Percentiles rank a stretch among this genome's conserved stretches.
phyloP scores from a whole-genome alignment of 768 basidiomycete genomes.

The Collybiopsis confluens region DNA sequence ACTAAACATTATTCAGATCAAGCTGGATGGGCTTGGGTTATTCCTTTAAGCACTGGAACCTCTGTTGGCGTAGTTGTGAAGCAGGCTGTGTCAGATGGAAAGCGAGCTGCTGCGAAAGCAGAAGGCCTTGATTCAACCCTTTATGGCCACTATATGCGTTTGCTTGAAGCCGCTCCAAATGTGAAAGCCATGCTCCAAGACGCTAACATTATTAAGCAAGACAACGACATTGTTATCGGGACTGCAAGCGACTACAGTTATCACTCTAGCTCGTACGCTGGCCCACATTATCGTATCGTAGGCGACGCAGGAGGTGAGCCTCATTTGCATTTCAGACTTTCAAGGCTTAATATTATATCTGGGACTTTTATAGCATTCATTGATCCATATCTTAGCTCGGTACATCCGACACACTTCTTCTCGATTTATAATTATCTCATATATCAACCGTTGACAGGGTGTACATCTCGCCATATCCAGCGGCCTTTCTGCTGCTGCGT shows the following conservation, averaged over 20 bases:
- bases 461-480: constrained; percentile 38
- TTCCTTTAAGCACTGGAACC: constrained; percentile 46
- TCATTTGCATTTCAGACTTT: neutral
- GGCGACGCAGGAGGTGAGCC: constrained; percentile 39
- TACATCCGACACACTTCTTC: neutral
- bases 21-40: constrained; percentile 54
- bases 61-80: constrained; percentile 51
- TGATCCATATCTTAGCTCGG: constrained; percentile 40
- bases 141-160: constrained; percentile 38
- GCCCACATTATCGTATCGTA: constrained; percentile 30
- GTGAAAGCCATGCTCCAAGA: constrained; percentile 25
- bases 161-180: constrained; percentile 43
- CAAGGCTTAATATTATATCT: neutral
- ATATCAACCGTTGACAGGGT: constrained; percentile 14
- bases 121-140: constrained; percentile 16
- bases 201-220: constrained; percentile 15
- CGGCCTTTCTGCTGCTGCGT: constrained; percentile 31
- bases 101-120: constrained; percentile 19
- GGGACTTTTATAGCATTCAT: constrained; percentile 32
- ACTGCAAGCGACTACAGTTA: constrained; percentile 34
- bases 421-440: neutral
- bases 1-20: constrained; percentile 29
- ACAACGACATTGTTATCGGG: constrained; percentile 14
- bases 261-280: constrained; percentile 27
- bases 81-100: constrained; percentile 29